Evolutionary conservation across 108 stramenopile species (phyloP).

Genomic region (Conticribra weissflogii): DNA sequence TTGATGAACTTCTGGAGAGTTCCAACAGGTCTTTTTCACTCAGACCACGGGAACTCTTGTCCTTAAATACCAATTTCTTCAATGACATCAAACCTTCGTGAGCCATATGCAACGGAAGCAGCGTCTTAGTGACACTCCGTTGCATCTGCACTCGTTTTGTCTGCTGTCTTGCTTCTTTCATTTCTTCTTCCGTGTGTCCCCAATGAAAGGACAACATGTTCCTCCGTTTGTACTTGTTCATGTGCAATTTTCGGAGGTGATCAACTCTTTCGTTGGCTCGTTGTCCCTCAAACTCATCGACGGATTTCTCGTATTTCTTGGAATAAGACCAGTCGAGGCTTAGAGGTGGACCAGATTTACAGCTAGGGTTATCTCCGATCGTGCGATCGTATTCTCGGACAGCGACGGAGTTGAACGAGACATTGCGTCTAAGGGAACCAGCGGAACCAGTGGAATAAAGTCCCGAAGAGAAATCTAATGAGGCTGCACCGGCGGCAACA

Average conservation of each 20-base stretch:
- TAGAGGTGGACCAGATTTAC: constrained; percentile 9
- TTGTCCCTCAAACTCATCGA: constrained; percentile 36
- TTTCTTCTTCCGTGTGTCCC: constrained; percentile 43
- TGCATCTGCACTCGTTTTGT: constrained; percentile 42
- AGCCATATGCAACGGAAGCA: constrained; percentile 23
- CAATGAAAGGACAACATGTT: constrained; percentile 35
- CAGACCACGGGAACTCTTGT: constrained; percentile 2
- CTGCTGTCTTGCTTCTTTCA: constrained; percentile 26
- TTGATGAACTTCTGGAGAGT: neutral
- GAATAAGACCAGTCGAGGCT: constrained; percentile 44
- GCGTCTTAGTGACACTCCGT: constrained; percentile 20
- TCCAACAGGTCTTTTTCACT: neutral
- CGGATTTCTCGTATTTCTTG: constrained; percentile 24
- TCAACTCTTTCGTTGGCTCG: constrained; percentile 16
- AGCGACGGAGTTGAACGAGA: constrained; percentile 41
- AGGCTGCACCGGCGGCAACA: constrained; percentile 3
- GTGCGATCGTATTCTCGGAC: constrained; percentile 47
- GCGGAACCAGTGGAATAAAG: constrained; percentile 2
- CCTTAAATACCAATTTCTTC: constrained; percentile 28
- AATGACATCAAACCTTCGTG: constrained; percentile 24
- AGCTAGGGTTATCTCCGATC: constrained; percentile 44
- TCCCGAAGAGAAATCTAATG: neutral
- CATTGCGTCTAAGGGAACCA: constrained; percentile 25
- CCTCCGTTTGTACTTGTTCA: constrained; percentile 38
- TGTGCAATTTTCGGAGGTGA: constrained; percentile 5